Base-by-base conservation (phyloP, 108 stramenopile genomes). In the Parietichytrium sp. region DNA sequence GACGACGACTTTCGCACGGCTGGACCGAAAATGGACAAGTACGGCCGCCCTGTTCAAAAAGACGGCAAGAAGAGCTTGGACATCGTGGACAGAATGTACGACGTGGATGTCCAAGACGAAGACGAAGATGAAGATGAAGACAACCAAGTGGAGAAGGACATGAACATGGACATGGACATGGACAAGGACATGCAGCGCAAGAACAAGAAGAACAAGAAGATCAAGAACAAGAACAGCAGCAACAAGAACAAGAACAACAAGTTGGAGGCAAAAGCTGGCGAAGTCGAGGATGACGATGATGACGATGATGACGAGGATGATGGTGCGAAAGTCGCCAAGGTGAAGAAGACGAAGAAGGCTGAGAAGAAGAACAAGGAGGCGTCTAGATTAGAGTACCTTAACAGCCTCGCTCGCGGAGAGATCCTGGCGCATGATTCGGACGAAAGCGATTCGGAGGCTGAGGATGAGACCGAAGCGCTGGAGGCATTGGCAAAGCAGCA, bases 401-500 rank as follows among this genome's bases (percentile, higher is more conserved):
- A 77, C 31, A 55, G 47, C 29, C 54, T 87, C 10, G 87, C 88
- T 2, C 84, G 89, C 33, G 89, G 89, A 7, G 89, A 90, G 83
- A 26, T 83, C 4, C 52, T 51, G 29, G 85, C 29, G 13, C 55
- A 36, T 15, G 27, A 10, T 20, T 26, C 23, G 3, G 82, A n/a
- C 4, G 77, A 13, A 3, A 30, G 52, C 2, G 79, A 80, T n/a
- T 38, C 45, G 4, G 78, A 79, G 10, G 12, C 47, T 4, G 55
- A 61, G 26, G 6, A 16, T 36, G 10, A 7, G 72, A 26, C 4
- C 20, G 12, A 26, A 4, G 77, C 77, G 3, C 54, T 52, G 81
- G 26, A 3, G 48, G 42, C 26, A 0, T 20, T 50, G 6, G 27
- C 26, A n/a, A 7, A 77, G 29, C 8, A n/a, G 2, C 15, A 38